Evolutionary conservation across 352 stramenopile genomes (phyloP).

Genomic region (Pilasporangium apinafurcum): DNA sequence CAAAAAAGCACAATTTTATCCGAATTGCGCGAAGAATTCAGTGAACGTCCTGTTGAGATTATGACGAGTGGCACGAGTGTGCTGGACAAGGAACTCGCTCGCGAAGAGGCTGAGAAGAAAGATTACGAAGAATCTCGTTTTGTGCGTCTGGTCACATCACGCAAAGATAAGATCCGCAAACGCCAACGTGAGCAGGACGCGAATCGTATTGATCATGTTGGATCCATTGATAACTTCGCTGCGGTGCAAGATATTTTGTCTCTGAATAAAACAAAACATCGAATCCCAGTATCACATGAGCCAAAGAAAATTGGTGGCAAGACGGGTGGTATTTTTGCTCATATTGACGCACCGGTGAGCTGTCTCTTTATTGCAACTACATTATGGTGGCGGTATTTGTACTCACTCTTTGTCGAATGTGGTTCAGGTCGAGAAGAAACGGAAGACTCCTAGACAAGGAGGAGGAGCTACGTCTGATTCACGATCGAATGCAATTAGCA

Average conservation of each 20-base stretch:
- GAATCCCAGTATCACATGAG: slow-evolving; percentile 39
- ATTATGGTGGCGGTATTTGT: no score
- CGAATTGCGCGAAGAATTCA: slow-evolving; percentile 83
- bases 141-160: slow-evolving; percentile 77
- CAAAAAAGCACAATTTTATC: slow-evolving; percentile 82
- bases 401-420: no score
- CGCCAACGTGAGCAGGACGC: slow-evolving; percentile 76
- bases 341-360: slow-evolving; percentile 58
- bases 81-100: slow-evolving; percentile 76
- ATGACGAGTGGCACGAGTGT: slow-evolving; percentile 47
- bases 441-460: slow-evolving; percentile 21
- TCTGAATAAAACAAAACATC: slow-evolving; percentile 67
- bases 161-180: slow-evolving; percentile 87
- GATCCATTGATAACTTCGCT: slow-evolving; percentile 85
- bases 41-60: slow-evolving; percentile 71
- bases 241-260: slow-evolving; percentile 73
- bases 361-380: not conserved
- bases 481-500: not conserved
- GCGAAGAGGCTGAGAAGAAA: slow-evolving; percentile 79
- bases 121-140: slow-evolving; percentile 84
- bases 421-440: slow-evolving; percentile 55
- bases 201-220: slow-evolving; percentile 64
- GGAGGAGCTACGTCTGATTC: slow-evolving; percentile 2
- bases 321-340: slow-evolving; percentile 79
- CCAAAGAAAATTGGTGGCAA: slow-evolving; percentile 62